phyloP scores from a whole-genome alignment of 805 yeast genomes.

The Ogataea henricii region DNA sequence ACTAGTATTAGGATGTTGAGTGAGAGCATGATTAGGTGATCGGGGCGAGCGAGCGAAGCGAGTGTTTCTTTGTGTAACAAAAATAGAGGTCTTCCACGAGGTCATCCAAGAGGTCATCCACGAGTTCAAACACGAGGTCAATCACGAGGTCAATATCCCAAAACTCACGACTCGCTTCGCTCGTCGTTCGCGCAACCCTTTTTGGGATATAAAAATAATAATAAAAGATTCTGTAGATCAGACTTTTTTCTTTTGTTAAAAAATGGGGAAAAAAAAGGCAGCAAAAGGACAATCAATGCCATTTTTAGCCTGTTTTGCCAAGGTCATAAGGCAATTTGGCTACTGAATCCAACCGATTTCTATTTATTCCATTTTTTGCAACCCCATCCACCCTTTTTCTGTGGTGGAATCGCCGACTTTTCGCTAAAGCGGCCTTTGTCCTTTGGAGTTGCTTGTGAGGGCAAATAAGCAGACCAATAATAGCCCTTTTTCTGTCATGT shows the following conservation, averaged over 20 bases:
- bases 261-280: background rate
- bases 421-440: background rate
- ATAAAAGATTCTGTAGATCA: slow-evolving; percentile 1
- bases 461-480: background rate
- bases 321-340: background rate
- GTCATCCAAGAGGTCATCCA: too few species aligned
- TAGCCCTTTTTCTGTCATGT: background rate
- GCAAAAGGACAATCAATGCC: background rate
- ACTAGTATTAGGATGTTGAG: slow-evolving; percentile 35
- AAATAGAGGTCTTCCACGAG: too few species aligned
- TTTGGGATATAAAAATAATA: slow-evolving; percentile 4
- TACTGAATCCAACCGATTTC: background rate
- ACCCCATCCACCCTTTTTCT: background rate
- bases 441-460: background rate
- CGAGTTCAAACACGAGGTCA: too few species aligned
- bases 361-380: background rate
- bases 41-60: too few species aligned
- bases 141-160: too few species aligned
- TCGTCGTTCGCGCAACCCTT: background rate
- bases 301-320: background rate
- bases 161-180: too few species aligned
- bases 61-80: too few species aligned
- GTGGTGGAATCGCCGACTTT: background rate
- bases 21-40: slow-evolving; percentile 36
- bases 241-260: too few species aligned